phyloP scores from a whole-genome alignment of 2,329 filamentous ascomycete species.

The Fusarium irregulare region DNA sequence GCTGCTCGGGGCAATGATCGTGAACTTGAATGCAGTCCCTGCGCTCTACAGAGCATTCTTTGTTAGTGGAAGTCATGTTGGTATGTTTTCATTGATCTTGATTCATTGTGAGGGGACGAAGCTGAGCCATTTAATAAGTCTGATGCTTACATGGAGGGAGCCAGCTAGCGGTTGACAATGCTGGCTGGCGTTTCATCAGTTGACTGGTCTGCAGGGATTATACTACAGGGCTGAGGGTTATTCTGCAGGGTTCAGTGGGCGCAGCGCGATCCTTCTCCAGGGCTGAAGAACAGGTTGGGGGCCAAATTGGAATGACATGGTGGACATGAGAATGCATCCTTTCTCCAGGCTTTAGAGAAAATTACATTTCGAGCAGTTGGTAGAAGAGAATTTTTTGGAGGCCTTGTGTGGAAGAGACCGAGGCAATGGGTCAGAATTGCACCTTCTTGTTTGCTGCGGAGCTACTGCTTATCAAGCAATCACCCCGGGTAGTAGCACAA shows the following conservation, averaged over 20 bases:
- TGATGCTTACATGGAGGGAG: background rate
- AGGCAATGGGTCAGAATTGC: too few species aligned
- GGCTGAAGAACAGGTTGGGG: background rate
- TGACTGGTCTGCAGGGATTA: background rate
- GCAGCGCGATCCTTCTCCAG: background rate
- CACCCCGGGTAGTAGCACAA: too few species aligned
- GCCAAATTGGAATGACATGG: too few species aligned
- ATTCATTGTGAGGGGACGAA: rapidly evolving
- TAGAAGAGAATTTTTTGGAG: too few species aligned
- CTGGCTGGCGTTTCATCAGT: background rate
- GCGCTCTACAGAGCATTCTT: constrained; percentile 12
- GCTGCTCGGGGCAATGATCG: constrained; percentile 23
- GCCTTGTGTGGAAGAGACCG: too few species aligned
- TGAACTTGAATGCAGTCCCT: constrained; percentile 29
- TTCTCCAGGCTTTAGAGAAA: too few species aligned
- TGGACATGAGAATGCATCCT: too few species aligned
- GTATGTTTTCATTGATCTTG: rapidly evolving
- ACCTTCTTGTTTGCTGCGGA: too few species aligned
- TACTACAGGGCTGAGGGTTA: too few species aligned
- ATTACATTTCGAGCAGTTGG: too few species aligned
- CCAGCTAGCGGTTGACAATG: background rate
- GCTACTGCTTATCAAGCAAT: too few species aligned
- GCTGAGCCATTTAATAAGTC: background rate
- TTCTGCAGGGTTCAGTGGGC: background rate
- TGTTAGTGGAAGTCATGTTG: constrained; percentile 3